Evolutionary conservation across 345 rosid species (phyloP).

Genomic region (Xanthoceras sorbifolium): DNA sequence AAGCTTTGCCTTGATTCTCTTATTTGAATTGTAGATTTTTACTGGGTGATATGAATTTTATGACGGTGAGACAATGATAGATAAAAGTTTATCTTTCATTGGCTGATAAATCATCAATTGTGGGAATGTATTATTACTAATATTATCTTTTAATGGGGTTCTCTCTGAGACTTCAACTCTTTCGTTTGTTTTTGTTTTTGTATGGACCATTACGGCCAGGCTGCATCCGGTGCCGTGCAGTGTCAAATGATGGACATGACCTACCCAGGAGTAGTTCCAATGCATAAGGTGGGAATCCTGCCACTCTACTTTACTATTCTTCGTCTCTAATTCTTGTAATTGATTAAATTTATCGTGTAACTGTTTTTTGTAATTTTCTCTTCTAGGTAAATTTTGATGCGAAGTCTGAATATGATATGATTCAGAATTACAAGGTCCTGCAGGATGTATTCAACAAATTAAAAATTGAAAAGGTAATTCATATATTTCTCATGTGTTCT

Average conservation of each 20-base stretch:
- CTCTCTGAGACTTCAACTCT: conserved; percentile 6
- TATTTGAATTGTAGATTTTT: background rate
- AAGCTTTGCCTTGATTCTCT: background rate
- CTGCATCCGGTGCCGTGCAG: conserved; percentile 99
- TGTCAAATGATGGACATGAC: conserved; percentile 98
- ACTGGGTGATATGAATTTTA: background rate
- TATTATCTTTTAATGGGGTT: too few relatives aligned
- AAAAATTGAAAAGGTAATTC: conserved; percentile 81
- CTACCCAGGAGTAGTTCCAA: conserved; percentile 92
- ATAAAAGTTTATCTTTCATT: background rate
- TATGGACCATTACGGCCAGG: conserved; percentile 42
- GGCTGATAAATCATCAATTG: background rate
- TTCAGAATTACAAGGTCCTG: conserved; percentile 95
- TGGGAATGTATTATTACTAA: background rate
- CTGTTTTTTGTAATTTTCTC: background rate
- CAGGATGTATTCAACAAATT: conserved; percentile 93
- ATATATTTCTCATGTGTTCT: background rate
- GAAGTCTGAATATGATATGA: conserved; percentile 93
- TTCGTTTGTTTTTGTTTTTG: background rate
- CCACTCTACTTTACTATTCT: background rate
- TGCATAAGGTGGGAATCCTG: conserved; percentile 76
- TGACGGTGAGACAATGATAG: background rate
- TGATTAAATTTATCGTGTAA: background rate
- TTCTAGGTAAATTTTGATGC: conserved; percentile 92
- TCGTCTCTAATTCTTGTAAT: conserved; percentile 4